phyloP scores from a whole-genome alignment of 768 basidiomycete species.

The Naganishia onofrii region DNA sequence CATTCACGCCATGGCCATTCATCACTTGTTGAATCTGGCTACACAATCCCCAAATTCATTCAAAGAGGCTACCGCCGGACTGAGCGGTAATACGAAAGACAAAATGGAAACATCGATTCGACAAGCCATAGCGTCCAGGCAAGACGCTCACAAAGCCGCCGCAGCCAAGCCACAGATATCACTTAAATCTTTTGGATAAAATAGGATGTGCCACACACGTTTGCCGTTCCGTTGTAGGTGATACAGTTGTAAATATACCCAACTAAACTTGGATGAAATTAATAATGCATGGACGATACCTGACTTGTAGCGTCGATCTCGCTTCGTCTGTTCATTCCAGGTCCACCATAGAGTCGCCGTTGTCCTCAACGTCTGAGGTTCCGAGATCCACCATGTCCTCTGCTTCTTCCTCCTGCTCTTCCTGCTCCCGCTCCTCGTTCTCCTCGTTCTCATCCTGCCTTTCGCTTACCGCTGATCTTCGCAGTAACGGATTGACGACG shows the following conservation, averaged over 20 bases:
- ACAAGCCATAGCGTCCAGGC: slow-evolving; percentile 58
- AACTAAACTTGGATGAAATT: too few species aligned
- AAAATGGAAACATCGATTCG: slow-evolving; percentile 74
- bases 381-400: slow-evolving; percentile 13
- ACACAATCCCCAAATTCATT: slow-evolving; percentile 70
- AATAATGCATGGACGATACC: too few species aligned
- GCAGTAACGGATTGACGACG: slow-evolving; percentile 7
- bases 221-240: neutral
- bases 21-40: slow-evolving; percentile 71
- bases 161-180: slow-evolving; percentile 30
- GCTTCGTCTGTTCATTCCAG: neutral
- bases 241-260: neutral
- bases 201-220: too few species aligned
- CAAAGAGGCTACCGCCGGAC: slow-evolving; percentile 73
- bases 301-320: too few species aligned
- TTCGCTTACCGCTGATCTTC: too few species aligned
- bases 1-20: slow-evolving; percentile 62
- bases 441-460: neutral
- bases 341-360: slow-evolving; percentile 5
- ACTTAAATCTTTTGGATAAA: slow-evolving; percentile 32
- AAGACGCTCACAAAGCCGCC: slow-evolving; percentile 8
- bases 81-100: slow-evolving; percentile 62
- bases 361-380: slow-evolving; percentile 20
- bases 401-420: neutral
- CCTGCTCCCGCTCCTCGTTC: neutral